Conservation (phyloP, 192 early-diverging fungal species). For the Gryganskiella cystojenkinii region DNA sequence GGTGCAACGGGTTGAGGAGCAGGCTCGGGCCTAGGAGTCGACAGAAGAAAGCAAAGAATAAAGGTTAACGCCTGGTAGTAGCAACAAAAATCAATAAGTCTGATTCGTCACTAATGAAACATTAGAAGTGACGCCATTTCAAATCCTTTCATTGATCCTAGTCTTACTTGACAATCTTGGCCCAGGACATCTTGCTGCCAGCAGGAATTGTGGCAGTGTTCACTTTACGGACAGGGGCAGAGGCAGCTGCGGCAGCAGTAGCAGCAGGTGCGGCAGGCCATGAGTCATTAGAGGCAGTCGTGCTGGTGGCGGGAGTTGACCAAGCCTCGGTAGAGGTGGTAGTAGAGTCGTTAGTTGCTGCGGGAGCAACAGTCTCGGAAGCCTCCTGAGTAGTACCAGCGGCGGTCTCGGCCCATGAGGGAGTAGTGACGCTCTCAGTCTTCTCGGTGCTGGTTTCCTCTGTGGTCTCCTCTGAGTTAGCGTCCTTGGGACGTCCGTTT, state of each 20-base stretch:
- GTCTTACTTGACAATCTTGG: conserved; percentile 71
- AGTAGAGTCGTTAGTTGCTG: conserved; percentile 25
- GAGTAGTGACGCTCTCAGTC: conserved; percentile 5
- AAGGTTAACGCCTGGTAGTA: too few relatives aligned
- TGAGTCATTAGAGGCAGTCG: conserved; percentile 32
- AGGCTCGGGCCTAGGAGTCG: conserved; percentile 53
- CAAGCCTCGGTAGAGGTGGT: conserved; percentile 1
- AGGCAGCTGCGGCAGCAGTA: conserved; percentile 19
- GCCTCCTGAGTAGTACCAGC: conserved; percentile 11
- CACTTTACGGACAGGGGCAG: conserved; percentile 30
- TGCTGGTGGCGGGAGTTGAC: conserved; percentile 13
- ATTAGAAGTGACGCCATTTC: too few relatives aligned
- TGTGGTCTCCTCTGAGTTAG: conserved; percentile 13
- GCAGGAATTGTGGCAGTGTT: conserved; percentile 52
- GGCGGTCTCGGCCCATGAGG: conserved; percentile 56
- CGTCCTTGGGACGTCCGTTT: conserved; percentile 35
- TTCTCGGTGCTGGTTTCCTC: conserved; percentile 15
- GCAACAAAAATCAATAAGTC: too few relatives aligned
- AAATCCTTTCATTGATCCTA: too few relatives aligned
- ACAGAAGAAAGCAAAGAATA: too few relatives aligned
- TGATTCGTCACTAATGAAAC: too few relatives aligned
- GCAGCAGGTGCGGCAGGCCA: conserved; percentile 15
- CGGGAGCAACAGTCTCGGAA: conserved; percentile 1
- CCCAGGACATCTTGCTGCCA: conserved; percentile 65
- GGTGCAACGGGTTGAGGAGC: conserved; percentile 53